Conservation (phyloP, 768 basidiomycete genomes). For the Lentinula aciculospora region DNA sequence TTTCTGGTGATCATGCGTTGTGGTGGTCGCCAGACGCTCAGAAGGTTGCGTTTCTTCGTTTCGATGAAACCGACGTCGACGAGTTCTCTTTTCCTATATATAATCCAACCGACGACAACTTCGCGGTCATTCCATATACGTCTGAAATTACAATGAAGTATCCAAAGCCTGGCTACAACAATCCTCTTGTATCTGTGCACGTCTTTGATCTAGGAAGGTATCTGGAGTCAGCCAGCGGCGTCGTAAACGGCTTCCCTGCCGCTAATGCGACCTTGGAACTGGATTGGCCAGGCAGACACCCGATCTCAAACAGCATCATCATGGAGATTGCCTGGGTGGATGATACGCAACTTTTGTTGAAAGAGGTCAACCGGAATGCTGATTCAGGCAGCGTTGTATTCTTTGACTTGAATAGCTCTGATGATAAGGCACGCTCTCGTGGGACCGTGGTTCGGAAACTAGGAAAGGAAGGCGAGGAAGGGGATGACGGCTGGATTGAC, state of each 20-base stretch:
- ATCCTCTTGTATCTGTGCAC: slow-evolving; percentile 79
- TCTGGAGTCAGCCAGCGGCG: slow-evolving; percentile 23
- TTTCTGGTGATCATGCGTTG: slow-evolving; percentile 62
- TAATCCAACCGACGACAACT: slow-evolving; percentile 72
- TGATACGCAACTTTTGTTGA: slow-evolving; percentile 65
- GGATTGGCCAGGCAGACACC: slow-evolving; percentile 60
- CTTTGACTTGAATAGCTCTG: slow-evolving; percentile 48
- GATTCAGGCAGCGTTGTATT: slow-evolving; percentile 74
- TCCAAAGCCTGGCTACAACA: slow-evolving; percentile 86
- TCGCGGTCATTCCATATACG: slow-evolving; percentile 76
- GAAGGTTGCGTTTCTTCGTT: slow-evolving; percentile 77
- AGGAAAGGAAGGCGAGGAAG: slow-evolving; percentile 80
- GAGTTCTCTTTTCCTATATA: slow-evolving; percentile 89
- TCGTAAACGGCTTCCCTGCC: slow-evolving; percentile 23
- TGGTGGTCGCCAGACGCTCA: slow-evolving; percentile 88
- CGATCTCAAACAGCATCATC: slow-evolving; percentile 62
- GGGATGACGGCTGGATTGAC: slow-evolving; percentile 94
- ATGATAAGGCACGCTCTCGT: slow-evolving; percentile 22
- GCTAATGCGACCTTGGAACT: slow-evolving; percentile 48
- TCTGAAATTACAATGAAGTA: slow-evolving; percentile 68
- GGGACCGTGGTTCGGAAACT: slow-evolving; percentile 68
- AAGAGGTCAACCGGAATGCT: slow-evolving; percentile 84
- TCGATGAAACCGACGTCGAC: slow-evolving; percentile 86
- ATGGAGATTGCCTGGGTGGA: slow-evolving; percentile 87
- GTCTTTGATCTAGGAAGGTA: slow-evolving; percentile 74